These are phyloP conservation scores for Cryptosporidium baileyi DNA, from an alignment of 169 alveolate genomes.

Conservation along the genomic window DNA sequence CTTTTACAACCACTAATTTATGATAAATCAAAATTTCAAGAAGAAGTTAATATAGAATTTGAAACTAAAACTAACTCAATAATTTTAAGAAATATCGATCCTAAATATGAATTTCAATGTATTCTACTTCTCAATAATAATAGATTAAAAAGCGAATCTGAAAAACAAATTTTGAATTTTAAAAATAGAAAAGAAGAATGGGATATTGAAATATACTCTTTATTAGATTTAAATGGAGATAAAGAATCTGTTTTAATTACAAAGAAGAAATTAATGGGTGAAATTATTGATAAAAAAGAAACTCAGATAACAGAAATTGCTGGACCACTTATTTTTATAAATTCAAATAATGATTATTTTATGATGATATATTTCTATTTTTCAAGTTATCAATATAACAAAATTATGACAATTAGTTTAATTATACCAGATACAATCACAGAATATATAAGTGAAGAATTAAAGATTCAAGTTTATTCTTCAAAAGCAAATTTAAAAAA, in stretches of 20 bases:
- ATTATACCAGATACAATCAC: conserved; percentile 2
- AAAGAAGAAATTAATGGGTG: conserved; percentile 12
- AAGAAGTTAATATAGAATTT: neutral
- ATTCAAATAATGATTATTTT: conserved; percentile 1
- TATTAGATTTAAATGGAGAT: neutral
- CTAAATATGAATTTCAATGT: conserved; percentile 29
- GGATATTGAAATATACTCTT: conserved; percentile 23
- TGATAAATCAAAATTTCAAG: conserved; percentile 33
- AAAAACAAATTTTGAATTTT: neutral
- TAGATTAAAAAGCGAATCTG: neutral
- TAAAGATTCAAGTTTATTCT: neutral
- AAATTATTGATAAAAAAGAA: conserved; percentile 41
- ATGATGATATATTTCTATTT: conserved; percentile 29
- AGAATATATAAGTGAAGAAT: conserved; percentile 1
- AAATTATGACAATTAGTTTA: conserved; percentile 30
- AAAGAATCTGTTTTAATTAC: neutral
- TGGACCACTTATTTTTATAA: conserved; percentile 45
- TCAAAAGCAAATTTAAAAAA: neutral
- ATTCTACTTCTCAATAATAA: neutral
- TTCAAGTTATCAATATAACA: conserved; percentile 9
- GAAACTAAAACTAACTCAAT: conserved; percentile 13
- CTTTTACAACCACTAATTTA: conserved; percentile 15
- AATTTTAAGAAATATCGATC: neutral
- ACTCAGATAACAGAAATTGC: conserved; percentile 34
- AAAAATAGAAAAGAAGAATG: conserved; percentile 1